phyloP scores from a whole-genome alignment of 176 grass and related monocot genomes.

The Coix lacrymajobi region DNA sequence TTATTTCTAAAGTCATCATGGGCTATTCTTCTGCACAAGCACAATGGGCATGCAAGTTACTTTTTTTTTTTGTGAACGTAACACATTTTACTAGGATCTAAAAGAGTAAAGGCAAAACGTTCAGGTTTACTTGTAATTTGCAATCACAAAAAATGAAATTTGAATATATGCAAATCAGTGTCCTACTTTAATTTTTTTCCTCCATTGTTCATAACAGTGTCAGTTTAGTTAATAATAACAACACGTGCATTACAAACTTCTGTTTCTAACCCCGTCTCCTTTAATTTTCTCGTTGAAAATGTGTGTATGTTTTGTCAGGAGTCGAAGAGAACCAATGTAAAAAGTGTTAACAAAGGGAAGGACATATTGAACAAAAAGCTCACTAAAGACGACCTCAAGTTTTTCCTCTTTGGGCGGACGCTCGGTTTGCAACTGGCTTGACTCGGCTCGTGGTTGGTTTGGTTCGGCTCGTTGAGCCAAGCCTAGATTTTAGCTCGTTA shows the following conservation, averaged over 20 bases:
- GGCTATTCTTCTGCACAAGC: background rate
- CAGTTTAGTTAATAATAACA: background rate
- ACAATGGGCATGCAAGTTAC: too few relatives aligned
- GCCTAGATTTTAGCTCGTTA: too few relatives aligned
- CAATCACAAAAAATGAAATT: background rate
- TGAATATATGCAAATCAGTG: background rate
- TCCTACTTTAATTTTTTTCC: background rate
- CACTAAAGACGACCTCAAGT: slow-evolving; percentile 43
- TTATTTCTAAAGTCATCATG: too few relatives aligned
- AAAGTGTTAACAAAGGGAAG: slow-evolving; percentile 28
- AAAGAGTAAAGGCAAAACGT: background rate
- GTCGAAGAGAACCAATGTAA: slow-evolving; percentile 48
- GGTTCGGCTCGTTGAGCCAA: too few relatives aligned
- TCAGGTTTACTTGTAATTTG: background rate
- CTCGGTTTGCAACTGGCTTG: too few relatives aligned
- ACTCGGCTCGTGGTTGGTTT: too few relatives aligned
- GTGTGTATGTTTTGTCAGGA: slow-evolving; percentile 22
- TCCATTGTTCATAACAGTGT: background rate
- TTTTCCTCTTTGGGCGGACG: slow-evolving; percentile 16
- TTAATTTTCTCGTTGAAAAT: background rate
- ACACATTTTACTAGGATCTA: background rate
- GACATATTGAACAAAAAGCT: background rate
- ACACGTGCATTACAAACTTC: background rate
- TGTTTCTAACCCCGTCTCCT: too few relatives aligned
- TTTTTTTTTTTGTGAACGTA: background rate